A percentile compares a stretch with the other conserved stretches of the same genome.
phyloP scores from a whole-genome alignment of 257 asterid species.

The Solanum arcanum region DNA sequence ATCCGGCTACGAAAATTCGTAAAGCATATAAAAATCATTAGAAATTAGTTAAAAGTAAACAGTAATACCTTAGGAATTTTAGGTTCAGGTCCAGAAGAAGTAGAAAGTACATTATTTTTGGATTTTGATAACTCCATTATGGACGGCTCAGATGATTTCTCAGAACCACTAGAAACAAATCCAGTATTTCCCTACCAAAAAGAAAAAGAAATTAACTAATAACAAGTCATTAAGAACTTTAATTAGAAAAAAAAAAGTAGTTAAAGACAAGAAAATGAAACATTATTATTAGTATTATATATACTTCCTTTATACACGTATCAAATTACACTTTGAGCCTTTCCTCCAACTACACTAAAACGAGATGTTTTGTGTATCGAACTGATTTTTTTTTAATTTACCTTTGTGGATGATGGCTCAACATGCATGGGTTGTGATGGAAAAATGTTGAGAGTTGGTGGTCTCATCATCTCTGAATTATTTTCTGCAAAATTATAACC shows the following conservation, averaged over 20 bases:
- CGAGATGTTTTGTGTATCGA: not conserved
- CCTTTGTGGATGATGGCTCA: slow-evolving; percentile 50
- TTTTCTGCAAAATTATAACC: slow-evolving; percentile 36
- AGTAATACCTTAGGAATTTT: slow-evolving; percentile 61
- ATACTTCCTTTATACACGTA: not conserved
- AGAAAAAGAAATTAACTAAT: slow-evolving; percentile 12
- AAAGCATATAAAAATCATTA: not conserved
- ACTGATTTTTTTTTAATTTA: not conserved
- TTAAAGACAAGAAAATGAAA: not conserved
- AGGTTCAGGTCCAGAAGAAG: slow-evolving; percentile 37
- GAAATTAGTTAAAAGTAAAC: not conserved
- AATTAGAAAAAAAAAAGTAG: not conserved
- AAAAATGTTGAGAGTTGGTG: slow-evolving; percentile 79
- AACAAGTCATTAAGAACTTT: slow-evolving; percentile 1
- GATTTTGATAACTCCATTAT: slow-evolving; percentile 49
- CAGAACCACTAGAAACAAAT: slow-evolving; percentile 44
- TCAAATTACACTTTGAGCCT: not conserved
- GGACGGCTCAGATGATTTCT: slow-evolving; percentile 79
- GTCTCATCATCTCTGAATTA: slow-evolving; percentile 53
- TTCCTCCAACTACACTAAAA: fast-evolving
- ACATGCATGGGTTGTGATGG: slow-evolving; percentile 99
- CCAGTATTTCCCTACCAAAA: slow-evolving; percentile 51
- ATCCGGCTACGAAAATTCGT: not conserved
- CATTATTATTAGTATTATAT: not conserved
- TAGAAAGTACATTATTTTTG: slow-evolving; percentile 21